These are phyloP conservation scores for Leptodontidium sp. DNA, from an alignment of 2,329 filamentous ascomycete species.

Conservation along the genomic window DNA sequence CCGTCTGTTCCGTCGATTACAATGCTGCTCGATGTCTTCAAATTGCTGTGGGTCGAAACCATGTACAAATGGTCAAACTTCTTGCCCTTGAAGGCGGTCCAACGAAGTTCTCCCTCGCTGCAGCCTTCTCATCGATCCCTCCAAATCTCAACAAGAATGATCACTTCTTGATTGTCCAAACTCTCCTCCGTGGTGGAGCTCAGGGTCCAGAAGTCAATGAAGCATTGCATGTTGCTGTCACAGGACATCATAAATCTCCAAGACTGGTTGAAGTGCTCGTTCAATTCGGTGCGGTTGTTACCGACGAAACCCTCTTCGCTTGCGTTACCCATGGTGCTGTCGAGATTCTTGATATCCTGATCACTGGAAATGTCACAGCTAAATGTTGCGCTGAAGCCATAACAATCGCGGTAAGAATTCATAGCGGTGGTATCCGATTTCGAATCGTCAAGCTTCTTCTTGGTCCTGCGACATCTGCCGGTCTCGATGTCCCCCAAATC, in stretches of 20 bases:
- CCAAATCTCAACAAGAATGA: slow-evolving; percentile 20
- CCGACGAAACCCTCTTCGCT: slow-evolving; percentile 24
- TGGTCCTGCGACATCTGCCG: slow-evolving; percentile 54
- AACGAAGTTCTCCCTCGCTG: slow-evolving; percentile 31
- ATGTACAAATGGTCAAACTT: slow-evolving; percentile 30
- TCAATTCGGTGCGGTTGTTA: slow-evolving; percentile 25
- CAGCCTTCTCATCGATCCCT: slow-evolving; percentile 30
- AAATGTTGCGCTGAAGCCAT: slow-evolving; percentile 48
- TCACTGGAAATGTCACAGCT: slow-evolving; percentile 13
- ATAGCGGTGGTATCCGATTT: slow-evolving; percentile 53
- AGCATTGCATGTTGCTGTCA: slow-evolving; percentile 24
- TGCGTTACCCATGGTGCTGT: slow-evolving; percentile 26
- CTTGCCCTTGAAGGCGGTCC: slow-evolving; percentile 31
- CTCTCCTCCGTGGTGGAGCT: slow-evolving; percentile 31
- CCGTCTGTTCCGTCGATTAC: slow-evolving; percentile 41
- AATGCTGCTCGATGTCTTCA: slow-evolving; percentile 38
- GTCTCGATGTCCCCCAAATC: slow-evolving; percentile 50
- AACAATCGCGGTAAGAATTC: slow-evolving; percentile 56
- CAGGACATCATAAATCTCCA: slow-evolving; percentile 15
- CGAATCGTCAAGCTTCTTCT: slow-evolving; percentile 59
- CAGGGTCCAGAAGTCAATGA: slow-evolving; percentile 30
- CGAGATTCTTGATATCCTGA: slow-evolving; percentile 25
- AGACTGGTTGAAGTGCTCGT: slow-evolving; percentile 32
- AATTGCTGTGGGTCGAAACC: slow-evolving; percentile 31
- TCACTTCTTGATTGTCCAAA: slow-evolving; percentile 28